phyloP scores from a whole-genome alignment of 139 green algal genomes.

The Chlamydomonas schloesseri region DNA sequence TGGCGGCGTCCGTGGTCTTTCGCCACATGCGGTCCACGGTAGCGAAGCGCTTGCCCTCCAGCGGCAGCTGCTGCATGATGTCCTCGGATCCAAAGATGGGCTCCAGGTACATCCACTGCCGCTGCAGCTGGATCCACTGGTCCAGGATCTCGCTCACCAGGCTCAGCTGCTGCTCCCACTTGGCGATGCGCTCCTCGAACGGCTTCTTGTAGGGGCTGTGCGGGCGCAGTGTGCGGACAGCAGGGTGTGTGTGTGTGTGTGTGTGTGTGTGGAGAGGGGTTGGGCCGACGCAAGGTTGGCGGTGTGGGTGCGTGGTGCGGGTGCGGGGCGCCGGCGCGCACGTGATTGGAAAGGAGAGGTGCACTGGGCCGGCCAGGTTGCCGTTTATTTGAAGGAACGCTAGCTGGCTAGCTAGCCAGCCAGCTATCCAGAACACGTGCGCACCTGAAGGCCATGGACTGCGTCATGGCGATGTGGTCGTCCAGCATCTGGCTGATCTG shows the following conservation, averaged over 20 bases:
- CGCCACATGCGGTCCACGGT: slow-evolving; percentile 84
- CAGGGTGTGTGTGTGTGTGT: background rate
- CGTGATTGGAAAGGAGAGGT: too few relatives aligned
- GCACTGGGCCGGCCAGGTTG: too few relatives aligned
- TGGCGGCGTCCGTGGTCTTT: slow-evolving; percentile 74
- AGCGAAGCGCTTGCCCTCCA: slow-evolving; percentile 87
- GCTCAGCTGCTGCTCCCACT: slow-evolving; percentile 80
- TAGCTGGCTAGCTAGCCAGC: too few relatives aligned
- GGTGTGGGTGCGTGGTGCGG: too few relatives aligned
- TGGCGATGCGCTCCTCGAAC: slow-evolving; percentile 83
- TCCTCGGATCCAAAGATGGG: slow-evolving; percentile 87
- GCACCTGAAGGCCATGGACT: slow-evolving; percentile 62
- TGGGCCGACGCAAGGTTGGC: too few relatives aligned
- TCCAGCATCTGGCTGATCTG: slow-evolving; percentile 83
- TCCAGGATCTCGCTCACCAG: slow-evolving; percentile 85
- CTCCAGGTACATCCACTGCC: slow-evolving; percentile 90
- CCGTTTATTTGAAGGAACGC: too few relatives aligned
- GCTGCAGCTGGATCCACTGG: slow-evolving; percentile 83
- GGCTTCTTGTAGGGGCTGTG: slow-evolving; percentile 83
- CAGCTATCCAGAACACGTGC: too few relatives aligned
- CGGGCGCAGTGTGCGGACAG: too few relatives aligned
- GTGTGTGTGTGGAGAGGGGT: too few relatives aligned
- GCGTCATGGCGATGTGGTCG: slow-evolving; percentile 89
- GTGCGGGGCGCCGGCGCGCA: too few relatives aligned
- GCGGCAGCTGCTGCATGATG: slow-evolving; percentile 88